Percentiles rank a stretch among this genome's conserved stretches.
Evolutionary conservation across 2,329 filamentous ascomycete species (phyloP).

Genomic region (Cercospora berteroae): DNA sequence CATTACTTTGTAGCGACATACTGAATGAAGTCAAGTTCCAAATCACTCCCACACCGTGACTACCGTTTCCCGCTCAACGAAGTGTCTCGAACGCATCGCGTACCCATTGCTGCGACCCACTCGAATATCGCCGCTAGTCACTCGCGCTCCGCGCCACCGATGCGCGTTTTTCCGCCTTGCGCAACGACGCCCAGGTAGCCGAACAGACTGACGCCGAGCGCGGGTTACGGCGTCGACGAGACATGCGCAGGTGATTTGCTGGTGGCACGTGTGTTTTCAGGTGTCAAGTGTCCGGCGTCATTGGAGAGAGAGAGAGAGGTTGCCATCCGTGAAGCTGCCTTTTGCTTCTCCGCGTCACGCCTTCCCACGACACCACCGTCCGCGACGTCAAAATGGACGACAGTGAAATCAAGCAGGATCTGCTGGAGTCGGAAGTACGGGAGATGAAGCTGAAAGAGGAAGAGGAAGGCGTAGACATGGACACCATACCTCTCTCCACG

Average conservation of each 20-base stretch:
- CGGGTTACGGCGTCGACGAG: not conserved
- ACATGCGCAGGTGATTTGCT: slow-evolving; percentile 8
- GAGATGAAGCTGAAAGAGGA: slow-evolving; percentile 49
- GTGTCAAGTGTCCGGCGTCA: not conserved
- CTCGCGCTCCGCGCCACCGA: slow-evolving; percentile 9
- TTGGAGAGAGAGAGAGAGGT: not conserved
- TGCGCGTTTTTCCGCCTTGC: slow-evolving; percentile 10
- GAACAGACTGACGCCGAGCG: not conserved
- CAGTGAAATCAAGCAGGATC: slow-evolving; percentile 38
- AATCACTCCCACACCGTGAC: not conserved
- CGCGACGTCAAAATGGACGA: slow-evolving; percentile 40
- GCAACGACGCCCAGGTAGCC: slow-evolving; percentile 5
- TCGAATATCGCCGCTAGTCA: not conserved
- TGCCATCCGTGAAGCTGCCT: slow-evolving; percentile 19
- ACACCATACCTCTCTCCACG: slow-evolving; percentile 25
- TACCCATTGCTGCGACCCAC: not conserved
- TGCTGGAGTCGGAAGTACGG: slow-evolving; percentile 46
- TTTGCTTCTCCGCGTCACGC: slow-evolving; percentile 14
- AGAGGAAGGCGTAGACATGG: slow-evolving; percentile 32
- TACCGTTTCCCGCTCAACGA: not conserved
- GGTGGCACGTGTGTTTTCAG: slow-evolving; percentile 23
- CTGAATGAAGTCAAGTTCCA: not conserved
- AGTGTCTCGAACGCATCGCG: not conserved
- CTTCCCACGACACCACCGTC: slow-evolving; percentile 28
- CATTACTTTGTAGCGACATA: not conserved